Evolutionary conservation across 2,329 filamentous ascomycete genomes (phyloP), one percentile per base, ranked within the genome.

Genomic region (Fonsecaea pedrosoi): DNA sequence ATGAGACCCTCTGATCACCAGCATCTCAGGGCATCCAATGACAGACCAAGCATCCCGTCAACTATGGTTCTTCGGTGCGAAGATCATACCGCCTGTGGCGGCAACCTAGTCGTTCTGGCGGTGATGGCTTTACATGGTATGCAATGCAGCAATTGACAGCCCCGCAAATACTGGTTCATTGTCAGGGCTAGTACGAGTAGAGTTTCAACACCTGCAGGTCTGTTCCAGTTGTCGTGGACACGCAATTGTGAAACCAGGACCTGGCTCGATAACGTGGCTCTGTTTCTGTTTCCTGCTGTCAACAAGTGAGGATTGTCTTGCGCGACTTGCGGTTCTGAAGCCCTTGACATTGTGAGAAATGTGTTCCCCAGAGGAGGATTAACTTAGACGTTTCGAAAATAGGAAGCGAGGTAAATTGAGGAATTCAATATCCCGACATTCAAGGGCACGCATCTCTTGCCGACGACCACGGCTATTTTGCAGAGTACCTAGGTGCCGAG

Each of bases 21-120:
- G 18, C 48, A 54, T 62, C 35, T 3, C 48, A 54, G 37, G 34
- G 48, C 60, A 55, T n/a, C 56, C 62, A 65, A 60, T 54, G 21
- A 45, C 34, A 45, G 40, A 37, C 35, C 15, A 60, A 48, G 42
- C 42, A 60, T 25, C n/a, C 18, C n/a, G 21, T 50, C 18, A 48
- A 53, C 40, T 7, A 34, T 34, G 25, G 32, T 50, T 30, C 42
- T 50, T 13, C 40, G 40, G 30, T 32, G 25, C 34, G 57, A 50
- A 53, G 57, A 60, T 60, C 57, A 60, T 60, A 34, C 34, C 40
- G 38, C 18, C 57, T 37, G 57, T 60, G 57, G 53, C 21, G 25
- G 45, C 45, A 50, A 18, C 4, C 12, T 30, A 21, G 18, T 21
- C 45, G 2, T 3, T 45, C 15, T 45, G 45, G 21, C 45, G 45